Conservation (phyloP, 768 basidiomycete genomes). For the Phlegmacium glaucopus region DNA sequence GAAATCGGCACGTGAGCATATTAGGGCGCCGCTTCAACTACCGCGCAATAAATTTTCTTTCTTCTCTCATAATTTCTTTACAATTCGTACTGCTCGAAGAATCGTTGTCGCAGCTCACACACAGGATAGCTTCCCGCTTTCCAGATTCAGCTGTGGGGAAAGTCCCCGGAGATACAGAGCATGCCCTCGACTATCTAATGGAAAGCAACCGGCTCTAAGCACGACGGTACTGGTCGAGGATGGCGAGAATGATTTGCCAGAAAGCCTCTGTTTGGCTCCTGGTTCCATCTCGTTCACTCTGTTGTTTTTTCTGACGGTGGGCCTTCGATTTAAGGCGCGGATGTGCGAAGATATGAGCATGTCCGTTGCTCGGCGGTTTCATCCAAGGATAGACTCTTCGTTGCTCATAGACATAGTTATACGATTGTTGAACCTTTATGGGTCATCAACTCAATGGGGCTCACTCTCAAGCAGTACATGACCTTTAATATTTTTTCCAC, state of each 20-base stretch:
- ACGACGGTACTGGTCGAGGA: constrained; percentile 55
- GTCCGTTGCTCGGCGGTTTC: constrained; percentile 42
- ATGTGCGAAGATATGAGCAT: constrained; percentile 79
- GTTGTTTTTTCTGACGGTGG: constrained; percentile 38
- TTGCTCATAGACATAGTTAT: constrained; percentile 91
- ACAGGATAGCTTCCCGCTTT: constrained; percentile 54
- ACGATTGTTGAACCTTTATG: constrained; percentile 57
- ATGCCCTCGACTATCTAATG: constrained; percentile 49
- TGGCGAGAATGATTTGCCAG: constrained; percentile 46
- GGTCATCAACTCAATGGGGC: constrained; percentile 86
- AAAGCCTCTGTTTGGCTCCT: constrained; percentile 18
- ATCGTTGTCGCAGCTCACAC: constrained; percentile 83
- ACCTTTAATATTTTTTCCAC: constrained; percentile 51
- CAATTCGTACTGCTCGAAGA: constrained; percentile 60
- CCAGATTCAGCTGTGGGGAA: constrained; percentile 76
- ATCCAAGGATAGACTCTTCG: constrained; percentile 37
- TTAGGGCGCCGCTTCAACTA: constrained; percentile 19
- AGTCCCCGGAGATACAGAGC: constrained; percentile 90
- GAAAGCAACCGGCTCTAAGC: constrained; percentile 78
- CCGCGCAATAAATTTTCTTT: constrained; percentile 19
- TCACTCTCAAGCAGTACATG: constrained; percentile 73
- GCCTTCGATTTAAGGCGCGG: constrained; percentile 40
- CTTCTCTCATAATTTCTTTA: constrained; percentile 9
- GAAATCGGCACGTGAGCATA: constrained; percentile 1
- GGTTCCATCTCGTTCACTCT: constrained; percentile 57